Evolutionary conservation across 139 green algal species (phyloP).

Genomic region (Chloropicon primus): DNA sequence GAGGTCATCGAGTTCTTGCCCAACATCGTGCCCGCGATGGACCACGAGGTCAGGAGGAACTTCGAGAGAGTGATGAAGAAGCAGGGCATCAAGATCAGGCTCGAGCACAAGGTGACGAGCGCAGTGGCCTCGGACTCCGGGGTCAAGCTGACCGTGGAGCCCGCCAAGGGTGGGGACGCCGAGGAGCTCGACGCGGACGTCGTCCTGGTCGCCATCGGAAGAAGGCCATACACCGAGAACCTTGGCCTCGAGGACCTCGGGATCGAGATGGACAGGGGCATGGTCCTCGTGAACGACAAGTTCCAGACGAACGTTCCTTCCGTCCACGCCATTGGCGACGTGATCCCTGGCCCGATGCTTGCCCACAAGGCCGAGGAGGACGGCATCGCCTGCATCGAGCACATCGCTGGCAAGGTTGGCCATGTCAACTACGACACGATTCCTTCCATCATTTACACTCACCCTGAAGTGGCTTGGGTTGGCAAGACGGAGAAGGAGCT

Average conservation of each 20-base stretch:
- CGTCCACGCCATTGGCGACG: slow-evolving; percentile 89
- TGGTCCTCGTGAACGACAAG: slow-evolving; percentile 54
- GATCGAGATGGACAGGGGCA: slow-evolving; percentile 57
- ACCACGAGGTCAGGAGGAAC: slow-evolving; percentile 57
- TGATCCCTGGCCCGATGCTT: slow-evolving; percentile 87
- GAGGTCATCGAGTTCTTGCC: slow-evolving; percentile 92
- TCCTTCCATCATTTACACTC: slow-evolving; percentile 94
- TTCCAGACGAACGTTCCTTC: slow-evolving; percentile 39
- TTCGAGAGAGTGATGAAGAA: slow-evolving; percentile 89
- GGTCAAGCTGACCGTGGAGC: slow-evolving; percentile 28
- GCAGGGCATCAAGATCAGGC: slow-evolving; percentile 97
- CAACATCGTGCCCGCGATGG: slow-evolving; percentile 83
- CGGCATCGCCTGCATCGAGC: slow-evolving; percentile 87
- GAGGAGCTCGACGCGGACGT: slow-evolving; percentile 68
- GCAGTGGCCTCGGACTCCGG: neutral
- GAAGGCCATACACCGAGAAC: slow-evolving; percentile 29
- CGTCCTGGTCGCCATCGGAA: slow-evolving; percentile 82
- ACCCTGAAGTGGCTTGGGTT: slow-evolving; percentile 73
- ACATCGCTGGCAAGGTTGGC: slow-evolving; percentile 72
- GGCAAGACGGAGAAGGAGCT: slow-evolving; percentile 71
- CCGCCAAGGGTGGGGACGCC: slow-evolving; percentile 49
- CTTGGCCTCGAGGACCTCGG: slow-evolving; percentile 80
- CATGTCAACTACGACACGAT: slow-evolving; percentile 98
- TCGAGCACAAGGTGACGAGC: slow-evolving; percentile 23
- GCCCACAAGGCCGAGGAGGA: slow-evolving; percentile 99